These are phyloP conservation scores for Boletus edulis DNA, from an alignment of 768 basidiomycete genomes.

Conservation along the genomic window DNA sequence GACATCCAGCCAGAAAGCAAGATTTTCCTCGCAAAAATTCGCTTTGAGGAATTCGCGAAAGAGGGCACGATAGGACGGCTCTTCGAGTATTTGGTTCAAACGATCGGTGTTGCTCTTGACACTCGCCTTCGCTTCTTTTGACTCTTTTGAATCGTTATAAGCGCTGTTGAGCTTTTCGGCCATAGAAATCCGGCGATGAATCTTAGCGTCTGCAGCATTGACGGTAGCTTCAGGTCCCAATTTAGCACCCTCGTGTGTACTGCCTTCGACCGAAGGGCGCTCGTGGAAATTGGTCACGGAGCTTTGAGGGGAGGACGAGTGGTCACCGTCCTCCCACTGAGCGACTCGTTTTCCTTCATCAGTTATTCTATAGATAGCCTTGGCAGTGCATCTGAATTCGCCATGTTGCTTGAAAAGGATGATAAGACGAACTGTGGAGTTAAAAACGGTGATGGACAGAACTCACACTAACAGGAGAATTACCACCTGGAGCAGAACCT, in stretches of 20 bases:
- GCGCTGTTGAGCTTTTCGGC: conserved; percentile 63
- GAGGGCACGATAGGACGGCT: conserved; percentile 80
- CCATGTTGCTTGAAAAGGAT: conserved; percentile 68
- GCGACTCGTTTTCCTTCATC: conserved; percentile 86
- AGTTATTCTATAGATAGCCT: conserved; percentile 92
- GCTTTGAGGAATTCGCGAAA: conserved; percentile 93
- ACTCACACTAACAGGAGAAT: conserved; percentile 72
- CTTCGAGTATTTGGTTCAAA: conserved; percentile 88
- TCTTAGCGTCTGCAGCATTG: conserved; percentile 52
- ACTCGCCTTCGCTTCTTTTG: conserved; percentile 40
- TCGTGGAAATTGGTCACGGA: conserved; percentile 64
- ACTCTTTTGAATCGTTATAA: conserved; percentile 51
- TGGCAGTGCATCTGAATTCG: conserved; percentile 95
- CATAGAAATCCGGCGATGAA: conserved; percentile 76
- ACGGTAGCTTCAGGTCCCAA: conserved; percentile 26
- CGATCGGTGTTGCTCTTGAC: conserved; percentile 94
- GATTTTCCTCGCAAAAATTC: conserved; percentile 98
- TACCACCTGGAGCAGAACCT: conserved; percentile 71
- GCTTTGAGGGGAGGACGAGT: conserved; percentile 54
- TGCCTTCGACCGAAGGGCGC: conserved; percentile 57
- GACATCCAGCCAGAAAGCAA: conserved; percentile 96
- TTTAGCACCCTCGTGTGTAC: conserved; percentile 24
- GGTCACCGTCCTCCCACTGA: conserved; percentile 78
- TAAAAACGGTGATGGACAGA: not conserved
- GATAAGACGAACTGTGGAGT: conserved; percentile 7